phyloP scores from a whole-genome alignment of 441 rosid genomes.

The Codiaeum variegatum region DNA sequence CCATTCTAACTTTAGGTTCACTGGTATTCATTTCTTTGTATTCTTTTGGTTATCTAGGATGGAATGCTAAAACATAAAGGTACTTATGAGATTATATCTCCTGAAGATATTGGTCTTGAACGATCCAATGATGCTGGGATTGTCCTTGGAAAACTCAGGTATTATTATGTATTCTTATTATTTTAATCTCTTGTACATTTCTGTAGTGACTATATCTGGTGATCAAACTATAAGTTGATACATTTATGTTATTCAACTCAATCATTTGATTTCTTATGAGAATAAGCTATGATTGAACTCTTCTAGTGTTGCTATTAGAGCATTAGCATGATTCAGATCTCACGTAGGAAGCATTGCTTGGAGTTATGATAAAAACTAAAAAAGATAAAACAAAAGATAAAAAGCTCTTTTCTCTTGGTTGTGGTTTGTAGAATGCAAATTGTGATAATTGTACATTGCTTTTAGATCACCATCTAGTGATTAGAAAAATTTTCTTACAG shows the following conservation, averaged over 20 bases:
- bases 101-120: slow-evolving; percentile 92
- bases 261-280: no score
- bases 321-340: background rate
- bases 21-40: background rate
- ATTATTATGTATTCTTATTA: background rate
- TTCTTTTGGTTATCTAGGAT: slow-evolving; percentile 45
- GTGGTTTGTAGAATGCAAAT: background rate
- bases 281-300: background rate
- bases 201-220: background rate
- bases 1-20: background rate
- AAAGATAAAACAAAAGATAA: no score
- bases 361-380: no score
- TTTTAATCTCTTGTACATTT: background rate
- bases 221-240: background rate
- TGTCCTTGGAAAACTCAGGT: slow-evolving; percentile 97
- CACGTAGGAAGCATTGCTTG: background rate
- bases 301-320: background rate
- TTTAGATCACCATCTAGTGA: background rate
- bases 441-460: background rate
- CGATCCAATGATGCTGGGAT: slow-evolving; percentile 83
- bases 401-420: background rate
- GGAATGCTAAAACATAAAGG: slow-evolving; percentile 97
- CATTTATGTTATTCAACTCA: no score
- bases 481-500: background rate
- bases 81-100: slow-evolving; percentile 88